Base-by-base conservation (phyloP, 1,139 yeast species). In the Suhomyces choctaworum region DNA sequence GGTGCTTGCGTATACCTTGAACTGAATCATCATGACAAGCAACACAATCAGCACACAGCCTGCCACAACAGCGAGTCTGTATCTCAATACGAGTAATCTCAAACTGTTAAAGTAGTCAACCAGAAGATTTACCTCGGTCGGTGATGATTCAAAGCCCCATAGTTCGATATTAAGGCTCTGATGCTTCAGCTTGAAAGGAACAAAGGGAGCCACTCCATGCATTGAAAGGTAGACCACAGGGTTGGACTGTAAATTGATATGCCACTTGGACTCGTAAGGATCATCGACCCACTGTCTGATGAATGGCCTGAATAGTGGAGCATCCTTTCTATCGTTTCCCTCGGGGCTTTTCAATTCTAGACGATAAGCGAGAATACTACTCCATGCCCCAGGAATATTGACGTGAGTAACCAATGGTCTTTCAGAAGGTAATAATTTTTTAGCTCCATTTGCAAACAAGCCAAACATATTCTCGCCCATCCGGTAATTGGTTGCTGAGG, bases 131-230 rank as follows among this genome's bases (percentile, higher is more conserved):
- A 70, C 48, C 29, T 61, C 68, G 43, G 66, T 42, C 1, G 69
- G 62, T 5, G 49, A 37, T 6, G 48, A 37, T 4, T 45, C 47
- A 10, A 46, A 54, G 28, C 65, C 64, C 72, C 79, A 75, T 4
- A 77, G 39, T 44, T 75, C 76, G 16, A 77, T 44, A 43, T 65
- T 66, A 29, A 75, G 35, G 5, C 64, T 65, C 26, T 51, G 46
- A 9, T 56, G 46, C 5, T 42, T 32, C 7, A 51, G 47, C 25
- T 56, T 57, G 42, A 73, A 73, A 3, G 95, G 92, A 7, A 85
- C 75, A 53, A 70, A 89, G 1, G 96, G 96, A 0, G 95, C 82
- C 19, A 81, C 71, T n/a, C 87, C 86, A 53, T 86, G 94, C 52
- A 81, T 66, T 11, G 71, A 65, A 29, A 78, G 52, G 47, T 64